Evolutionary conservation across 2,329 filamentous ascomycete species (phyloP).

Genomic region (Pezicula rhizophila): DNA sequence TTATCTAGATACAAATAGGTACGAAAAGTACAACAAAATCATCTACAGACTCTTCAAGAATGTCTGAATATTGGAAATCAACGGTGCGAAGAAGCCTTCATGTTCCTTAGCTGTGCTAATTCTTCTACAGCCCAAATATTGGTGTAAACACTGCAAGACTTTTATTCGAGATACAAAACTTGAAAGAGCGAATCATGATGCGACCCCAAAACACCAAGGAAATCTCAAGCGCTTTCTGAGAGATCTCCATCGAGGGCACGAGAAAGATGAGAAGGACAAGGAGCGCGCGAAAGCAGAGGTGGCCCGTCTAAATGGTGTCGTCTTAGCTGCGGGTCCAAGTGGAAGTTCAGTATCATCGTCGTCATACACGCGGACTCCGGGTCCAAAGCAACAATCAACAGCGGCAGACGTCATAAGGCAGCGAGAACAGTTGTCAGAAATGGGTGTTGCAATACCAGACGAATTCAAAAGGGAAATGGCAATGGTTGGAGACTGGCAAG

Average conservation of each 20-base stretch:
- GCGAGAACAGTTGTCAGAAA: constrained; percentile 76
- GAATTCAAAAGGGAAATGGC: constrained; percentile 76
- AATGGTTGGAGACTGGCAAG: constrained; percentile 83
- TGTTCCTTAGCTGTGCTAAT: constrained; percentile 9
- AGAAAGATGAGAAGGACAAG: constrained; percentile 74
- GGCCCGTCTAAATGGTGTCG: constrained; percentile 75
- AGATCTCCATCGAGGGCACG: constrained; percentile 79
- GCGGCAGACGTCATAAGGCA: constrained; percentile 72
- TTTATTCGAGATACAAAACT: constrained; percentile 91
- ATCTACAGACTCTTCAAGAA: constrained; percentile 32
- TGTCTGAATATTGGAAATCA: constrained; percentile 99
- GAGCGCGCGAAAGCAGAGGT: constrained; percentile 80
- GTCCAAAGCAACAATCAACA: constrained; percentile 31
- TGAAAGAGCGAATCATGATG: constrained; percentile 84
- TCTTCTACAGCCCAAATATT: constrained; percentile 68
- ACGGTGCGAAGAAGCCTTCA: constrained; percentile 45
- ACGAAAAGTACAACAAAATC: not conserved
- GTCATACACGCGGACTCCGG: constrained; percentile 13
- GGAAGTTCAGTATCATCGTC: constrained; percentile 19
- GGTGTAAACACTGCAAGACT: constrained; percentile 93
- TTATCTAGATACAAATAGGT: not conserved
- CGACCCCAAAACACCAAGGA: constrained; percentile 77
- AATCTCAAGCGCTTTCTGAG: constrained; percentile 84
- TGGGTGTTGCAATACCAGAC: constrained; percentile 81
- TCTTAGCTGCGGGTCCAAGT: constrained; percentile 36